Base-by-base conservation (phyloP, 164 flowering plant genomes). In the Saururus chinensis region DNA sequence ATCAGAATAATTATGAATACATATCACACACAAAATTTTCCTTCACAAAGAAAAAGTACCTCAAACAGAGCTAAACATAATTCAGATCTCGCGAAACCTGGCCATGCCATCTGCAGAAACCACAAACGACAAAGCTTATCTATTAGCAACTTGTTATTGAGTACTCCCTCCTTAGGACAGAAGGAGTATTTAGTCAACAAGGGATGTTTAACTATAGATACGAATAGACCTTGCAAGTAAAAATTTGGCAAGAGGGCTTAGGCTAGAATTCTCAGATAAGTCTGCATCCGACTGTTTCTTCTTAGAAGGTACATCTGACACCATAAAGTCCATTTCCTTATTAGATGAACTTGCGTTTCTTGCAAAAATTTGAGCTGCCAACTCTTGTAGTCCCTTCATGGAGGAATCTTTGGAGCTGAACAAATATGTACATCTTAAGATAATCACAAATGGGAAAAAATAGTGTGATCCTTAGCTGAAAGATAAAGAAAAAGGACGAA, bases 181-280 rank as follows among this genome's bases (percentile, higher is more conserved):
- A n/a, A 6, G 2, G 37, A 6, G 37, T 6, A 30, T 30, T 30
- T 30, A 30, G 37, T 30, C 58, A 55, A n/a, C 23, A 14, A 8
- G 17, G 49, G 49, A 17, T 45, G 0, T 45, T 45, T 45, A 17
- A 30, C 55, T 41, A 68, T 17, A 59, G 10, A 54, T 70, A 84
- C 7, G 35, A 55, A 13, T 55, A 65, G 26, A 92, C 98, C 98
- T 92, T 53, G 96, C 74, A 52, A 92, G 85, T 62, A 92, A 70
- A 68, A 92, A 92, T 68, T 85, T 79, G 26, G 92, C 93, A 22
- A 92, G 89, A 7, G 98, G 91, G 67, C 98, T 84, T 65, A 86
- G 68, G 74, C 80, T 87, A 61, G 86, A 64, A 64, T 77, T 80
- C 22, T 85, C 85, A 41, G 74, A 53, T n/a, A 61, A 35, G 52